These are phyloP conservation scores for Lentinula lateritia DNA, from an alignment of 768 basidiomycete species.

Conservation along the genomic window DNA sequence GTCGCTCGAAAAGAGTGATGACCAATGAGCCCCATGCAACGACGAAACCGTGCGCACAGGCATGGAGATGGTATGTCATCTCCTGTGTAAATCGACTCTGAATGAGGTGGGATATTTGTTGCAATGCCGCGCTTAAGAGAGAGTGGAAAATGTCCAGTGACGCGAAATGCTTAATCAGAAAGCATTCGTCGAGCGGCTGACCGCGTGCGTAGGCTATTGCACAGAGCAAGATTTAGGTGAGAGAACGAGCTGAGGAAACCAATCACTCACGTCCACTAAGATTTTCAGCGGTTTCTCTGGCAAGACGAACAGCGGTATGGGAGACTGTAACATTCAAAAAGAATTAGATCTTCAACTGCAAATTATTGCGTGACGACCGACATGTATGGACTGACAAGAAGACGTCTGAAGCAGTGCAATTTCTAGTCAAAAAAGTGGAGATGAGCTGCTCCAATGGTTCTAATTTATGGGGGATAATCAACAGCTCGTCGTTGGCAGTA, in stretches of 20 bases:
- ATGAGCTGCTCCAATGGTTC: background rate
- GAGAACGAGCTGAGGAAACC: no score
- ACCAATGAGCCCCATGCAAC: background rate
- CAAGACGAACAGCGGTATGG: background rate
- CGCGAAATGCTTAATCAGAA: slow-evolving; percentile 1
- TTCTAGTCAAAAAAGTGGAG: background rate
- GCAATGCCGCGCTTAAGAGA: background rate
- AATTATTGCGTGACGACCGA: background rate
- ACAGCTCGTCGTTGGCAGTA: background rate
- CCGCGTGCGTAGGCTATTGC: background rate
- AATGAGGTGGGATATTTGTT: background rate
- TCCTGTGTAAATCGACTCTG: background rate
- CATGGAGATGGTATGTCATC: background rate
- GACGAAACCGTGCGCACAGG: background rate
- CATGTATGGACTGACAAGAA: background rate
- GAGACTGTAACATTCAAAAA: background rate
- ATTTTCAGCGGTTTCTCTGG: background rate
- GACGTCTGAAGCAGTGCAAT: background rate
- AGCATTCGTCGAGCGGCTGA: slow-evolving; percentile 2
- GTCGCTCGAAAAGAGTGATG: background rate
- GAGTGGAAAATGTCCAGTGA: slow-evolving; percentile 1
- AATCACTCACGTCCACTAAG: background rate
- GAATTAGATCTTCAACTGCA: background rate
- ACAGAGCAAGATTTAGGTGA: background rate
- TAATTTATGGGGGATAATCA: background rate